Base-by-base conservation (phyloP, 2,329 filamentous ascomycete species). In the Colletotrichum sp. region DNA sequence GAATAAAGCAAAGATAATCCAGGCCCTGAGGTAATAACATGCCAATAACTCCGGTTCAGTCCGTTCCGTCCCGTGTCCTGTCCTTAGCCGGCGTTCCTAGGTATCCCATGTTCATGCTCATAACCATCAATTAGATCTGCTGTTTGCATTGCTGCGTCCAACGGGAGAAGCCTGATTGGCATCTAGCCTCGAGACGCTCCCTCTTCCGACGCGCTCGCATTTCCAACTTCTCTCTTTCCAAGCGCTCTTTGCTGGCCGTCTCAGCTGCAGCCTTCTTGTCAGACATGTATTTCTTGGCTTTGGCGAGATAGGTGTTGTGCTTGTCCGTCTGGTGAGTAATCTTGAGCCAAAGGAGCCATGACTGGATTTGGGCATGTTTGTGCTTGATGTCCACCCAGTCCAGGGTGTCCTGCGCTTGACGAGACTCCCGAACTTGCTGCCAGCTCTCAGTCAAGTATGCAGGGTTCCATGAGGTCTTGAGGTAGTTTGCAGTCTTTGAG, bases 321-420 rank as follows among this genome's bases (percentile, higher is more conserved):
- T 90, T 88, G 18, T 87, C 84, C 4, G 79, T 81, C 78, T 87
- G 88, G 25, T 89, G 89, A 66, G 87, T 89, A 36, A 91, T 66
- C 80, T 87, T 89, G 66, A 93, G 83, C 90, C 90, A 92, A 83
- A 88, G 86, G 36, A 92, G 84, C 80, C 88, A 91, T 16, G 91
- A 91, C 58, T 84, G 84, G 30, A 93, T 84, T 79, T 91, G 91
- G 16, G 91, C 89, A 52, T 86, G 86, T 32, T 92, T 82, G 12
- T 92, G 77, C 1, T 84, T 82, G 7, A 91, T 80, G 30, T 87
- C 82, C 3, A 89, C 78, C 60, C 87, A 86, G 9, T 87, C 82
- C 66, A 86, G 82, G 3, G 85, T 76, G 5, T 83, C 80, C 36
- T 81, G 80, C 13, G 84, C 77, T 30, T 83, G 80, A 25, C 81